A percentile compares a stretch with the other conserved stretches of the same genome.
Conservation (phyloP, 1,284 basidiomycete species). For the Fomitopsis betulina region DNA sequence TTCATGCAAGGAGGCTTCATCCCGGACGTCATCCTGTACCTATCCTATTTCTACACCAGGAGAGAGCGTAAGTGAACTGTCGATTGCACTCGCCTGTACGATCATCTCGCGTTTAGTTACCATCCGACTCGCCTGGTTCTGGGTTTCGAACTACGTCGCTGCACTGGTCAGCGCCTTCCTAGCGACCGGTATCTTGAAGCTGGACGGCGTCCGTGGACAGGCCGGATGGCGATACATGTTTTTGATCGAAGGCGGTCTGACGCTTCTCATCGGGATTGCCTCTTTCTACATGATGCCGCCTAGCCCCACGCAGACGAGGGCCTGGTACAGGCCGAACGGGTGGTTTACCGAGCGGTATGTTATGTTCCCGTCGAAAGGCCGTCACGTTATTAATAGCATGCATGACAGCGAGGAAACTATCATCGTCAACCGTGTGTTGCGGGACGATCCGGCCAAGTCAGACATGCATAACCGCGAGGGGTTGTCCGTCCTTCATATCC, state of each 20-base stretch:
- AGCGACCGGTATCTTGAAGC: slow-evolving; percentile 57
- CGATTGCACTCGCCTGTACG: background rate
- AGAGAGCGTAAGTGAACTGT: slow-evolving; percentile 35
- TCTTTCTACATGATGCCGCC: slow-evolving; percentile 71
- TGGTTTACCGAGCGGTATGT: slow-evolving; percentile 56
- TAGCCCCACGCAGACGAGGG: slow-evolving; percentile 62
- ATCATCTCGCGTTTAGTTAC: slow-evolving; percentile 34
- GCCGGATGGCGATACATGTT: slow-evolving; percentile 59
- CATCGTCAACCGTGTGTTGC: slow-evolving; percentile 52
- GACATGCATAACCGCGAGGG: slow-evolving; percentile 81
- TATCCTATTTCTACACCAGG: slow-evolving; percentile 71
- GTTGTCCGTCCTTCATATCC: slow-evolving; percentile 50
- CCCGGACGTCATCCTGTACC: slow-evolving; percentile 60
- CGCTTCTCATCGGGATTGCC: slow-evolving; percentile 50
- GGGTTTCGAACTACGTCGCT: slow-evolving; percentile 55
- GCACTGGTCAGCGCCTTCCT: slow-evolving; percentile 56
- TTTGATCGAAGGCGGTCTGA: slow-evolving; percentile 51
- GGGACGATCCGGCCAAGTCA: slow-evolving; percentile 69
- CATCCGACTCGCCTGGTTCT: slow-evolving; percentile 62
- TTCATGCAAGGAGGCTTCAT: slow-evolving; percentile 62
- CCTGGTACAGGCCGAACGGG: slow-evolving; percentile 63
- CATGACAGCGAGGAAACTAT: slow-evolving; percentile 32
- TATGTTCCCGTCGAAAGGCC: background rate
- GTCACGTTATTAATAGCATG: background rate
- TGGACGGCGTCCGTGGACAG: slow-evolving; percentile 51